These are phyloP conservation scores for Parathielavia appendiculata DNA, from an alignment of 495 filamentous ascomycete genomes.

Conservation along the genomic window DNA sequence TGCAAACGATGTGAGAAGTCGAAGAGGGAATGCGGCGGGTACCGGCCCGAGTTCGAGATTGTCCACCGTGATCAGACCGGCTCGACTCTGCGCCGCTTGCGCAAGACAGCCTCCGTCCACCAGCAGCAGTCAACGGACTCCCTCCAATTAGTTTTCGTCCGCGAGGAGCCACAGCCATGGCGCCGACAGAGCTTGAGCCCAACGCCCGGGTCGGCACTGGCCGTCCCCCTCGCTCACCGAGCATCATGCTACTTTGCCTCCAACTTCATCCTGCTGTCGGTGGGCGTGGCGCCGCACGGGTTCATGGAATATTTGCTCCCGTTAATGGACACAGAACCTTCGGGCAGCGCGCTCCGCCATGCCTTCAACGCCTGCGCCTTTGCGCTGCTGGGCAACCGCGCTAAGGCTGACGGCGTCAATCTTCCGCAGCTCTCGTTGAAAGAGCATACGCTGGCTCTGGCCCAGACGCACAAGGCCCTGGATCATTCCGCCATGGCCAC, in stretches of 20 bases:
- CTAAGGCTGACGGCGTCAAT: conserved; percentile 30
- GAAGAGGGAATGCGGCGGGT: conserved; percentile 60
- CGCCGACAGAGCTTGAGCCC: conserved; percentile 10
- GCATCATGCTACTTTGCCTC: conserved; percentile 51
- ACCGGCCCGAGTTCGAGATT: conserved; percentile 62
- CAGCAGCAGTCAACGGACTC: background rate
- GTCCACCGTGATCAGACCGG: conserved; percentile 60
- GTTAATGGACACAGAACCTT: conserved; percentile 43
- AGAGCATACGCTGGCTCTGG: conserved; percentile 49
- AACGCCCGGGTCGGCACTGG: conserved; percentile 17
- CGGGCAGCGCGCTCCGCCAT: conserved; percentile 47
- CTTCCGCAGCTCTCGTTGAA: conserved; percentile 37
- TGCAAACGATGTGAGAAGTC: conserved; percentile 65
- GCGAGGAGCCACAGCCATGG: conserved; percentile 12
- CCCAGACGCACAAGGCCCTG: conserved; percentile 50
- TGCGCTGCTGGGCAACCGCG: conserved; percentile 45
- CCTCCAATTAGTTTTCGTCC: conserved; percentile 11
- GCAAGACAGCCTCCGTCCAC: conserved; percentile 21
- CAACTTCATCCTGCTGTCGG: conserved; percentile 52
- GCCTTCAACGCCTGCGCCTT: conserved; percentile 58
- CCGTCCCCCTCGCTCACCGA: conserved; percentile 42
- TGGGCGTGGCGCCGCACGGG: conserved; percentile 38
- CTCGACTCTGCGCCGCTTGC: conserved; percentile 48
- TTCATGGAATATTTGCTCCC: conserved; percentile 55
- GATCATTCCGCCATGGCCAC: conserved; percentile 36